Percentiles rank a stretch among this genome's conserved stretches.
These are phyloP conservation scores for Psilocybe tampanensis DNA, from an alignment of 768 basidiomycete species.

Conservation along the genomic window DNA sequence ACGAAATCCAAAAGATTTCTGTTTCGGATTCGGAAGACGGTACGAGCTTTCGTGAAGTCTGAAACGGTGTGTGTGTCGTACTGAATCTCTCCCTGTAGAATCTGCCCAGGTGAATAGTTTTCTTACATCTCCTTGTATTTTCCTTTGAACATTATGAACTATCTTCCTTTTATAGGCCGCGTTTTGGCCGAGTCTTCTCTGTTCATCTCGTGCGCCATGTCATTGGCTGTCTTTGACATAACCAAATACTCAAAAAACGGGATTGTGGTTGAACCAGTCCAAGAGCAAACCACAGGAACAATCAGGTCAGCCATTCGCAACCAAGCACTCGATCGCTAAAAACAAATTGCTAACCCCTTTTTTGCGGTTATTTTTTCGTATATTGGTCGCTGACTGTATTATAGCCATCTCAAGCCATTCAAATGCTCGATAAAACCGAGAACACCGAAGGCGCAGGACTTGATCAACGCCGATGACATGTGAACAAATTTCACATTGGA, in stretches of 20 bases:
- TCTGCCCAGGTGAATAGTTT: constrained; percentile 32
- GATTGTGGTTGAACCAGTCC: constrained; percentile 32
- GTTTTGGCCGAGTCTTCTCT: constrained; percentile 45
- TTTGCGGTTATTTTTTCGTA: too few relatives aligned
- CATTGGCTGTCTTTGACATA: constrained; percentile 45
- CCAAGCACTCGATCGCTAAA: neutral
- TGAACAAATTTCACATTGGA: neutral
- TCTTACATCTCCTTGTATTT: neutral
- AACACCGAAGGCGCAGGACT: constrained; percentile 37
- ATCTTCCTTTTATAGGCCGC: too few relatives aligned
- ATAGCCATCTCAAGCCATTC: constrained; percentile 45
- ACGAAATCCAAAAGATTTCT: constrained; percentile 43
- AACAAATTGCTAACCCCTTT: neutral
- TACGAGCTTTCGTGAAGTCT: constrained; percentile 4
- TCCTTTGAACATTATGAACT: too few relatives aligned
- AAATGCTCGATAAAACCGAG: constrained; percentile 42
- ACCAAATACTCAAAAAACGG: constrained; percentile 28
- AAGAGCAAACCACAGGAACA: constrained; percentile 44
- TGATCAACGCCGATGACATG: constrained; percentile 36
- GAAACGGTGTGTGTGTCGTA: neutral
- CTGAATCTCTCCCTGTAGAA: constrained; percentile 14
- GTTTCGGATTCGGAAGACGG: constrained; percentile 61
- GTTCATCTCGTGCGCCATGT: constrained; percentile 41
- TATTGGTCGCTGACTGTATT: too few relatives aligned
- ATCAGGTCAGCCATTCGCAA: constrained; percentile 40